Percentiles rank a stretch among this genome's conserved stretches.
Conservation (phyloP, 345 rosid species). For the Firmiana major region DNA sequence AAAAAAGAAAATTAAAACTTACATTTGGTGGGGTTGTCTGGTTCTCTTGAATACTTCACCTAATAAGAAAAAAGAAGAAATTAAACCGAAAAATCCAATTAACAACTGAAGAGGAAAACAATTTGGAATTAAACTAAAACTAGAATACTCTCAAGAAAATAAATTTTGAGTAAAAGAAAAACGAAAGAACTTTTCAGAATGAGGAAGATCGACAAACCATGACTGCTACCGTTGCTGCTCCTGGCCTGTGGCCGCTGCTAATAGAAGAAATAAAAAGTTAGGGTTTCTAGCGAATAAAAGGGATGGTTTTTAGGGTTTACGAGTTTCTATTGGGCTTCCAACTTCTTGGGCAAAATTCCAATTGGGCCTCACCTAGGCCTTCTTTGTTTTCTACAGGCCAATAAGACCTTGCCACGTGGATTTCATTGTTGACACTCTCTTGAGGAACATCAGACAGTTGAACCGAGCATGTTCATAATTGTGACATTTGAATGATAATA, state of each 20-base stretch:
- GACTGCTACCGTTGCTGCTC: conserved; percentile 15
- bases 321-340: neutral
- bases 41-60: conserved; percentile 78
- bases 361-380: neutral
- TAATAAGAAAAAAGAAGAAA: conserved; percentile 15
- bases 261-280: neutral
- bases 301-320: conserved; percentile 11
- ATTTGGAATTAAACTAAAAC: neutral
- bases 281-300: neutral
- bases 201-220: conserved; percentile 21
- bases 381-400: neutral
- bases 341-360: neutral
- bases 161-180: neutral
- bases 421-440: no score
- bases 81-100: neutral
- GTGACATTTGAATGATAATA: no score
- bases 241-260: neutral
- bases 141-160: neutral
- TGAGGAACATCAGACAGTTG: no score
- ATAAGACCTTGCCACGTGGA: neutral
- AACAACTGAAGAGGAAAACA: neutral
- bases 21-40: conserved; percentile 75
- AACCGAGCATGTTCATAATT: no score
- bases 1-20: conserved; percentile 9
- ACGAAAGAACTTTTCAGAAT: neutral